Conservation (phyloP, 345 rosid species). For the Salix arbutifolia region DNA sequence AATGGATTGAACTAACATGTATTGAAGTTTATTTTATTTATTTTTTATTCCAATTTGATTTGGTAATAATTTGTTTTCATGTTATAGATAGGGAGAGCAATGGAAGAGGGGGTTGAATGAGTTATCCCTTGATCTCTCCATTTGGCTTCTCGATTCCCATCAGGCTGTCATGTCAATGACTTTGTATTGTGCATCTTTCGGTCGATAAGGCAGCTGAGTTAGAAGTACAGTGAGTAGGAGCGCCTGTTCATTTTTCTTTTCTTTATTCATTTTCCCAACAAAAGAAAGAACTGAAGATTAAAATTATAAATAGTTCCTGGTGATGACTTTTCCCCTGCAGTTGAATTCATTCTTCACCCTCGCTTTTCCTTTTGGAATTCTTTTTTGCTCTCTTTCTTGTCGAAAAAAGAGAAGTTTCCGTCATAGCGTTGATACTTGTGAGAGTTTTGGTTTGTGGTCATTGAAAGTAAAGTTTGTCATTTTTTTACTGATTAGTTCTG, state of each 20-base stretch:
- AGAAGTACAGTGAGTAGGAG: conserved; percentile 40
- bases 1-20: neutral
- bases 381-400: neutral
- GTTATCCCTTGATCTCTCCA: conserved; percentile 5
- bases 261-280: neutral
- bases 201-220: conserved; percentile 32
- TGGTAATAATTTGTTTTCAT: neutral
- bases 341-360: conserved; percentile 23
- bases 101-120: conserved; percentile 7
- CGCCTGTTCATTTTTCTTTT: conserved; percentile 2
- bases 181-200: conserved; percentile 11
- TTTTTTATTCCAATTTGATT: neutral
- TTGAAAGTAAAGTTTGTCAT: conserved; percentile 16
- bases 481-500: neutral
- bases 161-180: conserved; percentile 14
- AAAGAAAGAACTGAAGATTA: conserved; percentile 19
- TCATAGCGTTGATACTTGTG: conserved; percentile 20
- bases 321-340: conserved; percentile 24
- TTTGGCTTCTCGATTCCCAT: conserved; percentile 15
- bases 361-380: neutral
- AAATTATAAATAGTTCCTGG: conserved; percentile 37
- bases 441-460: conserved; percentile 21
- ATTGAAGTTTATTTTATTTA: neutral
- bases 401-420: conserved; percentile 8
- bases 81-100: conserved; percentile 25